Base-by-base conservation (phyloP, 257 asterid species). In the Galeopsis tetrahit region DNA sequence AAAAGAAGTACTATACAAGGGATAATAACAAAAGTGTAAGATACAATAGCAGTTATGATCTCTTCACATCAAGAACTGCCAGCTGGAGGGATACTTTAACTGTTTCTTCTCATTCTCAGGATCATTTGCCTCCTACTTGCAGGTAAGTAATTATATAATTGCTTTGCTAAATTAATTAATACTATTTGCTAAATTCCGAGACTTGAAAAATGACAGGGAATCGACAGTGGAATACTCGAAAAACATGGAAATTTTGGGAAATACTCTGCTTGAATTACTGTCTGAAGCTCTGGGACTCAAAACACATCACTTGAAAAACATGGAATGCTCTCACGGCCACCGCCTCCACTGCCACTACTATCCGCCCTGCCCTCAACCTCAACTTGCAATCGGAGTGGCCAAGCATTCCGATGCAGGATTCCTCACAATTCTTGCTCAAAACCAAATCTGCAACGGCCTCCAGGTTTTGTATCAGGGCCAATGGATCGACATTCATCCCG, bases 41-140 rank as follows among this genome's bases (percentile, higher is more conserved):
- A 21, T 85, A 68, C 43, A 53, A 32, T 40, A 83, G 89, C 75
- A 89, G 68, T 31, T 82, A 68, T 57, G 93, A 83, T 69, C 66
- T 89, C 68, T 82, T 75, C 46, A 58, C 43, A 0, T 60, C 87
- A 0, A 73, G 11, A 8, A 73, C 87, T 7, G 89, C 96, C 3
- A 85, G 66, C 44, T 87, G 96, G 96, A 85, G 85, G 73, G 93
- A 89, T 68, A 77, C 89, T 0, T 35, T 84, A 14, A n/a, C 42
- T 5, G 15, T 87, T 21, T 63, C 79, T 3, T 76, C 10, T 36
- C 28, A 21, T 21, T 21, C 28, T 21, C 28, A 21, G 28, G 28
- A 21, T 21, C 1, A 21, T 21, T 21, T 21, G 28, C 28, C 28
- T 21, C 28, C 28, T 21, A 21, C 28, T 21, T 21, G 28, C 28